phyloP scores from a whole-genome alignment of 768 basidiomycete genomes.

The Trametes cingulata region DNA sequence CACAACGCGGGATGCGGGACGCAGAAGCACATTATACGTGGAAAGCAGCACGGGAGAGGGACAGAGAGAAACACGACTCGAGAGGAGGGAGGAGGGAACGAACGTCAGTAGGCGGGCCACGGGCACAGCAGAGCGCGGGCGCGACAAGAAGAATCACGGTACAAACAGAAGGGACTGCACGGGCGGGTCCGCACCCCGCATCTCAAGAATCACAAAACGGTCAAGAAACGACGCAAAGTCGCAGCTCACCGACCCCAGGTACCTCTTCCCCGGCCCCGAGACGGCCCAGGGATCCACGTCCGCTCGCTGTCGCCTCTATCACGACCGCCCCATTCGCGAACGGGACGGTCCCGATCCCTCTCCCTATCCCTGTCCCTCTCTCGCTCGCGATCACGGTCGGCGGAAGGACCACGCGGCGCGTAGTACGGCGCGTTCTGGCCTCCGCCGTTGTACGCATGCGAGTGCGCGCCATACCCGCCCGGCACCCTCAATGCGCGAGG shows the following conservation, averaged over 20 bases:
- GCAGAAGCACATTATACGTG: neutral
- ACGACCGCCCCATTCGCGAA: conserved; percentile 46
- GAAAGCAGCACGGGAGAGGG: neutral
- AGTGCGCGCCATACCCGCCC: conserved; percentile 22
- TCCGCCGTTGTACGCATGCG: conserved; percentile 18
- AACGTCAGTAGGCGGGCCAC: neutral
- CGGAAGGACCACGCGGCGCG: conserved; percentile 52
- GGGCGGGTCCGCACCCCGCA: neutral
- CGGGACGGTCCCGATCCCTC: conserved; percentile 33
- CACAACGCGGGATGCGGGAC: neutral
- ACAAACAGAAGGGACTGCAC: neutral
- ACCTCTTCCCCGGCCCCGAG: conserved; percentile 14
- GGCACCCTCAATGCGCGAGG: conserved; percentile 41
- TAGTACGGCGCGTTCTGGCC: conserved; percentile 33
- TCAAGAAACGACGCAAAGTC: neutral
- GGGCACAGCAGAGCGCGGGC: neutral
- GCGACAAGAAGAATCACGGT: neutral
- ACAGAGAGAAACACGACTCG: neutral
- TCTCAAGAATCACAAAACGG: neutral
- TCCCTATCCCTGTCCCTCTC: conserved; percentile 29
- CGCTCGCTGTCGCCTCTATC: conserved; percentile 32
- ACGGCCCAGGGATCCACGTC: conserved; percentile 17
- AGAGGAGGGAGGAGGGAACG: neutral
- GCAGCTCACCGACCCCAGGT: conserved; percentile 6
- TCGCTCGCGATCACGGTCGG: conserved; percentile 46